Conservation (phyloP, 2,329 filamentous ascomycete genomes). For the Colletotrichum cereale region DNA sequence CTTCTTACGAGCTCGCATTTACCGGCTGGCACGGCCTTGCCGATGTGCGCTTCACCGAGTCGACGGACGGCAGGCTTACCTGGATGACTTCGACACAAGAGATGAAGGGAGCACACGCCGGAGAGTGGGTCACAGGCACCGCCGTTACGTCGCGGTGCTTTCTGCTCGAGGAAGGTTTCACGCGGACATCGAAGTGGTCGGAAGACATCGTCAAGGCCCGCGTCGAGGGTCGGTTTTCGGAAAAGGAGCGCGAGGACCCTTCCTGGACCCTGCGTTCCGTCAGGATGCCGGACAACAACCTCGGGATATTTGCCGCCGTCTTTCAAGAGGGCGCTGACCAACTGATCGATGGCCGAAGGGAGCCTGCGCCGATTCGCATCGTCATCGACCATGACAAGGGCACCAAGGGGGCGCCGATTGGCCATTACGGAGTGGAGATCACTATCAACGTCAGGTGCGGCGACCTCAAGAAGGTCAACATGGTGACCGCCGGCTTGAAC, state of each 20-base stretch:
- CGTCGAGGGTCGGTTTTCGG: conserved; percentile 86
- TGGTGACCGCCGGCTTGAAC: conserved; percentile 72
- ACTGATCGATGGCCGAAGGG: conserved; percentile 72
- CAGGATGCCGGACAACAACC: conserved; percentile 70
- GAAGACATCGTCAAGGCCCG: conserved; percentile 91
- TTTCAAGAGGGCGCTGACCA: conserved; percentile 77
- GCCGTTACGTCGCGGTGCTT: conserved; percentile 75
- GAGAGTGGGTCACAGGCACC: conserved; percentile 61
- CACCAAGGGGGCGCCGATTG: conserved; percentile 74
- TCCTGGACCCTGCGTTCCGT: conserved; percentile 84
- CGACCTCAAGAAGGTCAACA: conserved; percentile 63
- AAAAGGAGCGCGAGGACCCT: conserved; percentile 83
- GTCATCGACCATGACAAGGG: conserved; percentile 79
- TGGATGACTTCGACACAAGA: conserved; percentile 77
- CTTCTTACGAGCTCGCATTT: conserved; percentile 80
- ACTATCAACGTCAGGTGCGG: conserved; percentile 71
- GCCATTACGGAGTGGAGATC: conserved; percentile 79
- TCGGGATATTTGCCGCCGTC: conserved; percentile 74
- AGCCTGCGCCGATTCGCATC: conserved; percentile 77
- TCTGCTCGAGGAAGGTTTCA: conserved; percentile 78
- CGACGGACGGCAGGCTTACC: conserved; percentile 71
- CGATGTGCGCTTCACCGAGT: conserved; percentile 80
- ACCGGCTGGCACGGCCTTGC: conserved; percentile 77
- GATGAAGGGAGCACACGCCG: conserved; percentile 67
- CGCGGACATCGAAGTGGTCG: conserved; percentile 79